Percentiles rank a stretch among this genome's conserved stretches.
Evolutionary conservation across 2,329 filamentous ascomycete genomes (phyloP).

Genomic region (Neonectria ditissima): DNA sequence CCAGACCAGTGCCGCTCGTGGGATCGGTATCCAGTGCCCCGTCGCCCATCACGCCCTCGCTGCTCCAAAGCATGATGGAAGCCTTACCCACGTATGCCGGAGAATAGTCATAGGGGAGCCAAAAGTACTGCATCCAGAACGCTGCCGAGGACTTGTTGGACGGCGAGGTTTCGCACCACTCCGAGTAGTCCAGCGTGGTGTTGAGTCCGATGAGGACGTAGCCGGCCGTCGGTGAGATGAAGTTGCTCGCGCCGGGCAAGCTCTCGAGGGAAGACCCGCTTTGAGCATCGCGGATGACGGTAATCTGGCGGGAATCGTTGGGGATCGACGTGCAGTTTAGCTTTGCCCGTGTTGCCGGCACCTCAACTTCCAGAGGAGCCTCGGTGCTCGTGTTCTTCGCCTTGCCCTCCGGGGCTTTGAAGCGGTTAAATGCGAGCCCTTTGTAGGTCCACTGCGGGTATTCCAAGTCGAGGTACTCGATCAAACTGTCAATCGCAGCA

Average conservation of each 20-base stretch:
- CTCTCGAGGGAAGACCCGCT: conserved; percentile 4
- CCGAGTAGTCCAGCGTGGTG: conserved; percentile 32
- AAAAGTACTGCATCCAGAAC: conserved; percentile 38
- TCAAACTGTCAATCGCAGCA: conserved; percentile 41
- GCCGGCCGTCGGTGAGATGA: conserved; percentile 12
- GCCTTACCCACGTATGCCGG: conserved; percentile 38
- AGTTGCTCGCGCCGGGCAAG: conserved; percentile 18
- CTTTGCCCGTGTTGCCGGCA: conserved; percentile 35
- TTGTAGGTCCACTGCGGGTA: conserved; percentile 49
- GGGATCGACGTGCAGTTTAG: conserved; percentile 38
- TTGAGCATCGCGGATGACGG: conserved; percentile 22
- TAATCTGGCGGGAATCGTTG: conserved; percentile 23
- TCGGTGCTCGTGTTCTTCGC: conserved; percentile 21
- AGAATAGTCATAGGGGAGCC: conserved; percentile 28
- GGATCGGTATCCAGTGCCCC: conserved; percentile 36
- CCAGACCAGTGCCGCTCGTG: conserved; percentile 27
- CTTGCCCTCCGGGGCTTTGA: conserved; percentile 21
- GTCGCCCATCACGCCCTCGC: conserved; percentile 30
- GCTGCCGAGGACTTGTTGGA: conserved; percentile 22
- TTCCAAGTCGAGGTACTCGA: conserved; percentile 44
- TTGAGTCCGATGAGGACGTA: conserved; percentile 34
- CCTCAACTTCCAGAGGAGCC: conserved; percentile 26
- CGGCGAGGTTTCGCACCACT: conserved; percentile 36
- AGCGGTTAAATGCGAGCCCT: conserved; percentile 44
- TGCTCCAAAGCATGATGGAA: conserved; percentile 36